A percentile compares a stretch with the other conserved stretches of the same genome.
phyloP scores from a whole-genome alignment of 768 basidiomycete species.

The Lyophyllum shimeji region DNA sequence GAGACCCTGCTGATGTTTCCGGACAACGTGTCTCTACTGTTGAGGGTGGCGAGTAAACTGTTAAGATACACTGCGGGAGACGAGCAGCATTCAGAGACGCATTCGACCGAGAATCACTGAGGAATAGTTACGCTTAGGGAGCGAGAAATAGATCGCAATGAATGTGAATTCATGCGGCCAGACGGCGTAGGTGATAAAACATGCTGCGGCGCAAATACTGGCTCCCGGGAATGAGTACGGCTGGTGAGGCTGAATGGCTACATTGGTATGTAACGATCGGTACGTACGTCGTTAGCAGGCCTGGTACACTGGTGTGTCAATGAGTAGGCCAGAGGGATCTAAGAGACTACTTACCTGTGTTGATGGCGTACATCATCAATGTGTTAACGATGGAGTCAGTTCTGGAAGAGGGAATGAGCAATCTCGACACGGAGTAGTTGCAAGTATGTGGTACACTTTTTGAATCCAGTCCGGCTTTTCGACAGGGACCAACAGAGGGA shows the following conservation, averaged over 20 bases:
- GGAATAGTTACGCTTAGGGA: conserved; percentile 40
- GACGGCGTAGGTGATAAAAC: conserved; percentile 33
- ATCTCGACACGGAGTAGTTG: background rate
- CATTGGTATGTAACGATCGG: background rate
- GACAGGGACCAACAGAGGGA: conserved; percentile 33
- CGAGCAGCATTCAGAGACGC: too few relatives aligned
- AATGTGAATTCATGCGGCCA: conserved; percentile 48
- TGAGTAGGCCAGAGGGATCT: background rate
- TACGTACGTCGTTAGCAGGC: conserved; percentile 32
- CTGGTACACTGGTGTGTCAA: conserved; percentile 11
- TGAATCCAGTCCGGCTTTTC: conserved; percentile 28
- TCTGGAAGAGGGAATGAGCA: conserved; percentile 18
- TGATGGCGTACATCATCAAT: conserved; percentile 50
- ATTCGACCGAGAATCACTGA: background rate
- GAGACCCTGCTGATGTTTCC: conserved; percentile 19
- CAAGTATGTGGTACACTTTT: conserved; percentile 17
- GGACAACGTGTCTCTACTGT: conserved; percentile 23
- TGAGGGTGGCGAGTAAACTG: conserved; percentile 32
- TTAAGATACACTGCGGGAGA: conserved; percentile 28
- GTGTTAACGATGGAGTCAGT: conserved; percentile 44
- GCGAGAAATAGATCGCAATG: conserved; percentile 43
- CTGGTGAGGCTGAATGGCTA: background rate
- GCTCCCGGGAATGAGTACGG: too few relatives aligned
- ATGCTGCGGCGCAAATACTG: conserved; percentile 28
- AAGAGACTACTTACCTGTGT: conserved; percentile 37